A percentile compares a stretch with the other conserved stretches of the same genome.
These are phyloP conservation scores for Populus hybrid DNA, from an alignment of 441 rosid genomes.

Conservation along the genomic window DNA sequence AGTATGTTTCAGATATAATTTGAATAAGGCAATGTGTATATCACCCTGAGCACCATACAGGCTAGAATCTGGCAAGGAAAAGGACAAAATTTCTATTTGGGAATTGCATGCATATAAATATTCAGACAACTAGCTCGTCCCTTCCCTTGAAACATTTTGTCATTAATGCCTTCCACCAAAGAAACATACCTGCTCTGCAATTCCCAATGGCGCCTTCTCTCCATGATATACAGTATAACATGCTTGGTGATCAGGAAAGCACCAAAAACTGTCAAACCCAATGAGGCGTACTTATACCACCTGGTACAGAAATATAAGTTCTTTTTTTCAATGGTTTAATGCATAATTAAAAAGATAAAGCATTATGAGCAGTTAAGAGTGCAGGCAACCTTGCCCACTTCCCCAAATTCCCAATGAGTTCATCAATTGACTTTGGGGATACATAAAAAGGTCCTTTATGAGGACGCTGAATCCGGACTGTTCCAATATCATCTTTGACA, in stretches of 20 bases:
- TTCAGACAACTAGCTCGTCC: neutral
- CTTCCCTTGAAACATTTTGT: neutral
- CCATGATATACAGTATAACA: conserved; percentile 43
- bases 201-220: conserved; percentile 50
- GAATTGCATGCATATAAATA: neutral
- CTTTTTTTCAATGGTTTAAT: conserved; percentile 2
- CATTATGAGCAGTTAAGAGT: neutral
- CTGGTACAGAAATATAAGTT: conserved; percentile 35
- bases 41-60: neutral
- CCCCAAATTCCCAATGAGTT: conserved; percentile 73
- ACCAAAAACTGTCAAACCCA: conserved; percentile 60
- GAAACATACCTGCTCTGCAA: conserved; percentile 43
- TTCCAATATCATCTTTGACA: conserved; percentile 74
- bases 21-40: neutral
- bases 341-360: neutral
- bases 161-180: neutral
- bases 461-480: conserved; percentile 77
- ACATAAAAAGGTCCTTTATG: conserved; percentile 87
- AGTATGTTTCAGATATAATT: neutral
- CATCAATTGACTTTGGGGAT: conserved; percentile 76
- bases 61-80: neutral
- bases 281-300: conserved; percentile 80
- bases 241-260: conserved; percentile 44
- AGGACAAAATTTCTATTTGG: neutral
- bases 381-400: conserved; percentile 83